These are phyloP conservation scores for Salix koriyanagi DNA, from an alignment of 345 rosid species.

Conservation along the genomic window DNA sequence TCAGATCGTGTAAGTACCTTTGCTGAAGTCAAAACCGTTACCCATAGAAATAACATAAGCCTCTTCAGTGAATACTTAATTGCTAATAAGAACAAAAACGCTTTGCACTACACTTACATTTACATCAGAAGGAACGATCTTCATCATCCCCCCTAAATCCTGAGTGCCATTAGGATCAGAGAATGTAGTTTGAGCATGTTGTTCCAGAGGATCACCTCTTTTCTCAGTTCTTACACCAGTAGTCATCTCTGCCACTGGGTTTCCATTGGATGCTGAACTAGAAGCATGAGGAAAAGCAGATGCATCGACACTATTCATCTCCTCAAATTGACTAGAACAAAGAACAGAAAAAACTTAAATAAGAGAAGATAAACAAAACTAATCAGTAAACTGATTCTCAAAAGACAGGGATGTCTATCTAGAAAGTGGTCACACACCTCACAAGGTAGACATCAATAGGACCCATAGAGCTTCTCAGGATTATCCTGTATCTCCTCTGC, in stretches of 20 bases:
- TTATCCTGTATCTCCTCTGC: constrained; percentile 88
- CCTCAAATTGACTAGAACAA: constrained; percentile 75
- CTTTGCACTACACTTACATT: constrained; percentile 52
- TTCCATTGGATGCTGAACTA: constrained; percentile 56
- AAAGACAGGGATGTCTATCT: background rate
- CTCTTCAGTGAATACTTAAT: background rate
- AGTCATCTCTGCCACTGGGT: constrained; percentile 38
- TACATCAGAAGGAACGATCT: constrained; percentile 72
- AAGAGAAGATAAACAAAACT: background rate
- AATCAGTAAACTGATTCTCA: background rate
- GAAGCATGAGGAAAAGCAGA: constrained; percentile 51
- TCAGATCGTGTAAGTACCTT: background rate
- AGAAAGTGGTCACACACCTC: constrained; percentile 46
- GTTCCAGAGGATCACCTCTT: constrained; percentile 39
- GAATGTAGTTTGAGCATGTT: constrained; percentile 36
- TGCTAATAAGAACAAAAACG: background rate
- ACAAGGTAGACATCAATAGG: constrained; percentile 95
- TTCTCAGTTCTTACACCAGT: constrained; percentile 34
- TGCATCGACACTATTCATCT: constrained; percentile 54
- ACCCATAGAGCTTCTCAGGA: constrained; percentile 94
- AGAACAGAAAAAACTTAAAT: background rate
- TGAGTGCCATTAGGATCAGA: constrained; percentile 60
- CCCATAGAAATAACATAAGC: background rate
- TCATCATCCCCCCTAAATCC: constrained; percentile 87
- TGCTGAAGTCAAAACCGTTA: background rate